Evolutionary conservation across 495 filamentous ascomycete genomes (phyloP), one percentile per base, ranked within the genome.

Genomic region (Aspergillus haitiensis): DNA sequence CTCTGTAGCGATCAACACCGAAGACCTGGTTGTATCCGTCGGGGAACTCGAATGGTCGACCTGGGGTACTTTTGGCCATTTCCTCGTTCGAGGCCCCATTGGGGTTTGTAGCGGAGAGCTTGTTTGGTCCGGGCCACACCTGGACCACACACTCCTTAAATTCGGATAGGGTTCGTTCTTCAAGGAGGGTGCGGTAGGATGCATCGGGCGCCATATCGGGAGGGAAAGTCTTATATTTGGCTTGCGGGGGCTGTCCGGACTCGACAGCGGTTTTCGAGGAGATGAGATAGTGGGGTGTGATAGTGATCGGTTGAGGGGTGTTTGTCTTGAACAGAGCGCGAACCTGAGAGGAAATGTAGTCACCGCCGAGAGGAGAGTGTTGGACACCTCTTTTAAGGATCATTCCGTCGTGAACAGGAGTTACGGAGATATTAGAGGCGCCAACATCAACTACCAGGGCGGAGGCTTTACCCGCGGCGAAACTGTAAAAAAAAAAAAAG

Each of bases 121-220:
- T 82, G 54, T 87, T 88, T 0, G 90, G 90, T 1, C 92, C 91
- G n/a, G 82, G 81, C 93, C 93, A 98, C 32, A 92, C 84, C 69
- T 96, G 89, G 31, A 97, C 93, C 46, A 97, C 92, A 49, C 88
- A 93, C 77, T 98, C 95, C 77, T 98, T 98, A 81, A 97, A 98
- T 68, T 97, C 91, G 40, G 88, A 90, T 21, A 98, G 75, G 12
- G 97, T 88, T 46, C 94, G 90, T 66, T 98, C 95, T 80, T 98
- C 95, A 72, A 97, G 84, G 32, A 91, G 83, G 13, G 78, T 78
- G 62, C 88, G 86, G 82, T 91, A 98, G 34, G 87, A 88, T 5
- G 81, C 81, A 51, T 84, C 74, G 7, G 92, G 88, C 42, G 86
- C 82, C 58, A 75, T 76, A 16, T 79, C 79, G 18, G 80, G 79